Conservation (phyloP, 768 basidiomycete species). For the Dentipellis sp. region DNA sequence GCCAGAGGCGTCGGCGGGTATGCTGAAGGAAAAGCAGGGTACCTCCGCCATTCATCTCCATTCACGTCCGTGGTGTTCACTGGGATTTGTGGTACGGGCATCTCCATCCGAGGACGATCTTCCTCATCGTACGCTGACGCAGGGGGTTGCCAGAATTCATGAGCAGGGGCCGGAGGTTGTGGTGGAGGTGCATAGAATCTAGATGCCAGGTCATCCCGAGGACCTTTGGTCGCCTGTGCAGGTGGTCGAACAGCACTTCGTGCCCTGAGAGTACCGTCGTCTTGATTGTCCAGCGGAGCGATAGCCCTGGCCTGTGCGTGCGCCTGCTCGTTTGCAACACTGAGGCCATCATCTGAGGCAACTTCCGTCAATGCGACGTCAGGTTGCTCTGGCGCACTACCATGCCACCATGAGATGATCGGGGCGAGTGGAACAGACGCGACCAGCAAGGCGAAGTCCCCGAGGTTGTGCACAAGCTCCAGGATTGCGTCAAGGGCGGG, state of each 20-base stretch:
- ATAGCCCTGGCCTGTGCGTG: neutral
- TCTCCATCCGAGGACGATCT: constrained; percentile 8
- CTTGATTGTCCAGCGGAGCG: neutral
- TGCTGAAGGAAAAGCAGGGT: constrained; percentile 68
- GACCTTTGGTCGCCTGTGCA: neutral
- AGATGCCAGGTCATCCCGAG: neutral
- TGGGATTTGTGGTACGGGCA: constrained; percentile 5
- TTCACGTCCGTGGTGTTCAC: constrained; percentile 5
- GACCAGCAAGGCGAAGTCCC: constrained; percentile 47
- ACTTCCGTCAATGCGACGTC: constrained; percentile 9
- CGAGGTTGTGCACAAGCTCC: constrained; percentile 50
- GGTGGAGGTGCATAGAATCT: neutral
- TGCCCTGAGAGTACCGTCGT: neutral
- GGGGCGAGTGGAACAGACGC: constrained; percentile 31
- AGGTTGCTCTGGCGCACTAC: constrained; percentile 13
- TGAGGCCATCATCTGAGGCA: constrained; percentile 12
- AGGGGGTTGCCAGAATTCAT: constrained; percentile 59
- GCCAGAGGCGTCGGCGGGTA: constrained; percentile 65
- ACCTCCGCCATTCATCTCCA: constrained; percentile 61
- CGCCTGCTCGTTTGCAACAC: constrained; percentile 6
- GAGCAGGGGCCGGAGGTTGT: constrained; percentile 4
- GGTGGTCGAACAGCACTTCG: neutral
- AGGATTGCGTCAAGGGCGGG: constrained; percentile 54
- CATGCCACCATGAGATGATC: constrained; percentile 23
- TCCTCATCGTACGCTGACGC: constrained; percentile 34